Conservation (phyloP, 495 filamentous ascomycete genomes). For the Tuber indicum region DNA sequence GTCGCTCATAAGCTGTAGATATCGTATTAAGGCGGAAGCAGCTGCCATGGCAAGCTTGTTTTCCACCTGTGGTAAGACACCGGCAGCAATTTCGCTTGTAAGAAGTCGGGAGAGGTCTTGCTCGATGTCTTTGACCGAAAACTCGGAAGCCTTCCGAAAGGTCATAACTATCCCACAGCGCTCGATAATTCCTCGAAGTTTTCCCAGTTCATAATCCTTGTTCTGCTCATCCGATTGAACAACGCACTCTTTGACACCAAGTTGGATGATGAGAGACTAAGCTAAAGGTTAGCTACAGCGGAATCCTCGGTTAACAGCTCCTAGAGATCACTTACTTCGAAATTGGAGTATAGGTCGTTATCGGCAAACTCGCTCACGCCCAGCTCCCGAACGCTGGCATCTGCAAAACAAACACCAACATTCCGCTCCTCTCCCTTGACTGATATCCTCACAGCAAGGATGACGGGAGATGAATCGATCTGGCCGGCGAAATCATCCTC, state of each 20-base stretch:
- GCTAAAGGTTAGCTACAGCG: conserved; percentile 11
- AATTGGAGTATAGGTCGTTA: conserved; percentile 97
- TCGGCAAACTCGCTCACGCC: conserved; percentile 97
- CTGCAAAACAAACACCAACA: conserved; percentile 95
- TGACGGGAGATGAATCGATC: conserved; percentile 83
- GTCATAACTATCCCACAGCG: conserved; percentile 84
- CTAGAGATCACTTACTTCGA: conserved; percentile 51
- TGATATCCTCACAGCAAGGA: conserved; percentile 86
- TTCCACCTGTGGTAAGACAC: conserved; percentile 80
- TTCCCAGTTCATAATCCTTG: conserved; percentile 83
- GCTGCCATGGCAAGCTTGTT: conserved; percentile 95
- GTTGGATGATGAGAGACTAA: conserved; percentile 78
- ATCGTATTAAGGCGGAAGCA: conserved; percentile 88
- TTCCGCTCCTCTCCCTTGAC: conserved; percentile 76
- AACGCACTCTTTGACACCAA: conserved; percentile 91
- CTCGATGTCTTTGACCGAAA: conserved; percentile 87
- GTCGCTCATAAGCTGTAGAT: conserved; percentile 70
- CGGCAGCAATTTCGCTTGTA: conserved; percentile 72
- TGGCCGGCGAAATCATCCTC: conserved; percentile 91
- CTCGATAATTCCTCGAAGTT: conserved; percentile 80
- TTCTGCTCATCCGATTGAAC: conserved; percentile 67
- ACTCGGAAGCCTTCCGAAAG: conserved; percentile 68
- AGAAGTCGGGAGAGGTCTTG: conserved; percentile 84
- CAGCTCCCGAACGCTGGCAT: conserved; percentile 91
- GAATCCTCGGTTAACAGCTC: background rate